Conservation (phyloP, 208 protist genomes). For the Trypanosoma avium region DNA sequence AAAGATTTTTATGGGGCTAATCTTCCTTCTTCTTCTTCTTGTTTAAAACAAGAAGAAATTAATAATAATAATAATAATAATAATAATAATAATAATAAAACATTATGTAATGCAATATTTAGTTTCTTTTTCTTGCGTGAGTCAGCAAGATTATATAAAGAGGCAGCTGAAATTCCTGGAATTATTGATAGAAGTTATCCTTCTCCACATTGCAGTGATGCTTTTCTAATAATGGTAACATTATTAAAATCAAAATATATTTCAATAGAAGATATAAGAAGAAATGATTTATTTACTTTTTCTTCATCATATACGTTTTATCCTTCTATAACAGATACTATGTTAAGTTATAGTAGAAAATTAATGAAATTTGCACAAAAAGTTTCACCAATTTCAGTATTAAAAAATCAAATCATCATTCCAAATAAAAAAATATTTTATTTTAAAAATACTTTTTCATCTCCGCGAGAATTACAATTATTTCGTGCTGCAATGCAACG, state of each 20-base stretch:
- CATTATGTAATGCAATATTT: conserved; percentile 1
- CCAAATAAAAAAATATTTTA: conserved; percentile 1
- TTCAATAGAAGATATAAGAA: conserved; percentile 36
- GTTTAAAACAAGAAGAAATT: too few relatives aligned
- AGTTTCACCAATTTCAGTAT: background rate
- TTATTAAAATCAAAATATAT: conserved; percentile 30
- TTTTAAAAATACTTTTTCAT: conserved; percentile 27
- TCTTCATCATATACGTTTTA: conserved; percentile 20
- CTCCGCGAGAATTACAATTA: conserved; percentile 21
- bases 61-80: too few relatives aligned
- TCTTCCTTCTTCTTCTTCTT: conserved; percentile 1
- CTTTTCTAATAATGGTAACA: conserved; percentile 50
- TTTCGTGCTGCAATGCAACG: conserved; percentile 43
- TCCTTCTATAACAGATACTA: conserved; percentile 8
- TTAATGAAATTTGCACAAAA: background rate
- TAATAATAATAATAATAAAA: too few relatives aligned
- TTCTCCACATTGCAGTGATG: conserved; percentile 47
- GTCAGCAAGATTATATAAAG: conserved; percentile 23
- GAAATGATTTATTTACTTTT: conserved; percentile 22
- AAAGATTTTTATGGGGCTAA: conserved; percentile 9
- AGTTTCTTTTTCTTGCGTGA: conserved; percentile 31
- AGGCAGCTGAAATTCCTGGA: conserved; percentile 11
- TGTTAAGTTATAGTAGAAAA: background rate
- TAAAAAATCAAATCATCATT: background rate
- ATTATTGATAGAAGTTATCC: conserved; percentile 28